A percentile compares a stretch with the other conserved stretches of the same genome.
Conservation (phyloP, 2,329 filamentous ascomycete genomes). For the Alternaria novae-zelandiae region DNA sequence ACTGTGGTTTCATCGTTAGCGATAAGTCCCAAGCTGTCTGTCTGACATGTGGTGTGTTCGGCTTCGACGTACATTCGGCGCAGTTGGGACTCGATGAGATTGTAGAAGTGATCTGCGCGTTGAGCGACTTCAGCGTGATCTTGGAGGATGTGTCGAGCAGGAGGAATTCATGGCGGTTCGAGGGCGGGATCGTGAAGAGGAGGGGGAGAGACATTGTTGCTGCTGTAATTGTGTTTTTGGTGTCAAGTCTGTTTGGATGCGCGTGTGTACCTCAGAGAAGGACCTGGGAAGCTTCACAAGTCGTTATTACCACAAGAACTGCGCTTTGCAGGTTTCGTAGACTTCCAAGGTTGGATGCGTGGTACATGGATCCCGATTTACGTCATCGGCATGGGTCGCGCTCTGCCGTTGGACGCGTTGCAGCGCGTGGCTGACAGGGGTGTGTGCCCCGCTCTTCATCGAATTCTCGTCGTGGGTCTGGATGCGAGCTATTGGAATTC, state of each 20-base stretch:
- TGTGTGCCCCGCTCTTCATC: not conserved
- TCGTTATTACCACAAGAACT: not conserved
- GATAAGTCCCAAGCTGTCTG: not conserved
- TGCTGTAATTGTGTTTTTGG: not conserved
- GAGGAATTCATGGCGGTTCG: conserved; percentile 43
- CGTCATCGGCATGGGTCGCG: conserved; percentile 22
- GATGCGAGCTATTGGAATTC: not conserved
- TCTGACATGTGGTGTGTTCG: not conserved
- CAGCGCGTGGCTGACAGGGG: conserved; percentile 12
- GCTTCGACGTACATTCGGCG: conserved; percentile 30
- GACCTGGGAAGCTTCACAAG: not conserved
- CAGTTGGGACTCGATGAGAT: conserved; percentile 38
- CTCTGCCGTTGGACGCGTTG: conserved; percentile 3
- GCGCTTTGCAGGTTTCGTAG: conserved; percentile 8
- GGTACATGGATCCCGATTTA: conserved; percentile 10
- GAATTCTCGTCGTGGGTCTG: not conserved
- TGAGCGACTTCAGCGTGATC: conserved; percentile 37
- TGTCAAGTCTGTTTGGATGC: not conserved
- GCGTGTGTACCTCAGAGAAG: too few relatives aligned
- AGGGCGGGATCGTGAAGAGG: conserved; percentile 44
- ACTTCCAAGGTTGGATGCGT: conserved; percentile 1
- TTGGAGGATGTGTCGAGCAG: conserved; percentile 30
- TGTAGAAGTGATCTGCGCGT: conserved; percentile 36
- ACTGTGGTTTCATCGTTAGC: conserved; percentile 14
- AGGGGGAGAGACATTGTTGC: conserved; percentile 36